These are phyloP conservation scores for Sphagnum contortum DNA, from an alignment of 225 moss, liverwort and hornwort species.

Conservation along the genomic window DNA sequence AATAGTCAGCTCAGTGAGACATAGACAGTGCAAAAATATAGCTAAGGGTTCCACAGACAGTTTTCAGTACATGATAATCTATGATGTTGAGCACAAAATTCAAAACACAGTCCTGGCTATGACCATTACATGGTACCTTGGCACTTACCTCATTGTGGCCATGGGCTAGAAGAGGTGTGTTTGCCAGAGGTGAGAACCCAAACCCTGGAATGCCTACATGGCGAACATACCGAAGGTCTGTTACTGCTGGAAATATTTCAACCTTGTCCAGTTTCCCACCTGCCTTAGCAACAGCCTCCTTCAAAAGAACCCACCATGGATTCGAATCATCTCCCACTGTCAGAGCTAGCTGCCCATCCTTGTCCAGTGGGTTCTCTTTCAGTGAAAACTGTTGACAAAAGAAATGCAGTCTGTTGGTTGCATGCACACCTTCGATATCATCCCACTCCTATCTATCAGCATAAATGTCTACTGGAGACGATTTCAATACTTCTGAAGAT, in stretches of 20 bases:
- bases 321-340: conserved; percentile 56
- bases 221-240: conserved; percentile 61
- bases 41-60: too few species aligned
- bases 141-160: conserved; percentile 75
- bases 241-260: conserved; percentile 61
- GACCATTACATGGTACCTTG: background rate
- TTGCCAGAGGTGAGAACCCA: conserved; percentile 90
- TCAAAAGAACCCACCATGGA: conserved; percentile 78
- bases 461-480: too few species aligned
- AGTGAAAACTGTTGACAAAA: conserved; percentile 40
- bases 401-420: background rate
- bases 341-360: conserved; percentile 20
- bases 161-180: conserved; percentile 72
- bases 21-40: too few species aligned
- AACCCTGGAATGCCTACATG: conserved; percentile 51
- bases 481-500: too few species aligned
- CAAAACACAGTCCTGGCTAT: background rate
- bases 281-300: conserved; percentile 51
- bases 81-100: background rate
- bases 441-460: too few species aligned
- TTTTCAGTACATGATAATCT: too few species aligned
- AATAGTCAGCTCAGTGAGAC: too few species aligned
- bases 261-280: conserved; percentile 66
- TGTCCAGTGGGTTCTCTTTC: conserved; percentile 33
- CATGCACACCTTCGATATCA: too few species aligned